Percentiles rank a stretch among this genome's conserved stretches.
Conservation (phyloP, 73 alveolate genomes). For the Stentor coeruleus region DNA sequence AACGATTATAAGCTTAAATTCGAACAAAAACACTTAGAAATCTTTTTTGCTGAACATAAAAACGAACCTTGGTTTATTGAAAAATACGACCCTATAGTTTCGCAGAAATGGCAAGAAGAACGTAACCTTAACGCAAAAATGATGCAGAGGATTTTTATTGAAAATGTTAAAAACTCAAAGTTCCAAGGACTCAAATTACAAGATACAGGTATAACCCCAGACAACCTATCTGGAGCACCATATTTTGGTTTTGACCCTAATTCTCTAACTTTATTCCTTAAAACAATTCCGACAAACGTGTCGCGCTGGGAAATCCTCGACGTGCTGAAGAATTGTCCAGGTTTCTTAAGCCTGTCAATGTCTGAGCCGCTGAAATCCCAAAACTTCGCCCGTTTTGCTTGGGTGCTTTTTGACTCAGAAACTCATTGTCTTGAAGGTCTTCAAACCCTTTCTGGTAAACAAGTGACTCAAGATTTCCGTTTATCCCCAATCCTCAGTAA, state of each 20-base stretch:
- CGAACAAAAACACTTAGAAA: conserved; percentile 69
- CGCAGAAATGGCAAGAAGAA: conserved; percentile 63
- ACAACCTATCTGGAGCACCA: conserved; percentile 59
- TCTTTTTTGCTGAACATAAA: conserved; percentile 68
- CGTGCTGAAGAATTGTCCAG: conserved; percentile 66
- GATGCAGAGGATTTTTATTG: conserved; percentile 1
- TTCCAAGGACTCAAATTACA: conserved; percentile 23
- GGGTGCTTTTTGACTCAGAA: conserved; percentile 84
- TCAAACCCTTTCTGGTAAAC: conserved; percentile 44
- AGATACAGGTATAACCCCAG: background rate
- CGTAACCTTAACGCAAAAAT: conserved; percentile 50
- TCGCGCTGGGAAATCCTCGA: conserved; percentile 70
- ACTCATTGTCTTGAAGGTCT: conserved; percentile 61
- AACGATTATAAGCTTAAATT: conserved; percentile 70
- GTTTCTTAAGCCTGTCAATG: conserved; percentile 78
- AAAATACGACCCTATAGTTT: conserved; percentile 74
- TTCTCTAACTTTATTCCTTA: conserved; percentile 56
- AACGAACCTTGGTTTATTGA: conserved; percentile 91
- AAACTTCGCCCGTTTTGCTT: conserved; percentile 79
- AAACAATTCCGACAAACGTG: conserved; percentile 67
- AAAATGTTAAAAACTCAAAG: too few species aligned
- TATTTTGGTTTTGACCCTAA: conserved; percentile 77
- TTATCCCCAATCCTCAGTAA: conserved; percentile 58
- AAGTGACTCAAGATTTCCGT: conserved; percentile 46
- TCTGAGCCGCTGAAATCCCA: conserved; percentile 85